Evolutionary conservation across 2,329 filamentous ascomycete genomes (phyloP), one percentile per base, ranked within the genome.

Genomic region (Diaporthe sp.): DNA sequence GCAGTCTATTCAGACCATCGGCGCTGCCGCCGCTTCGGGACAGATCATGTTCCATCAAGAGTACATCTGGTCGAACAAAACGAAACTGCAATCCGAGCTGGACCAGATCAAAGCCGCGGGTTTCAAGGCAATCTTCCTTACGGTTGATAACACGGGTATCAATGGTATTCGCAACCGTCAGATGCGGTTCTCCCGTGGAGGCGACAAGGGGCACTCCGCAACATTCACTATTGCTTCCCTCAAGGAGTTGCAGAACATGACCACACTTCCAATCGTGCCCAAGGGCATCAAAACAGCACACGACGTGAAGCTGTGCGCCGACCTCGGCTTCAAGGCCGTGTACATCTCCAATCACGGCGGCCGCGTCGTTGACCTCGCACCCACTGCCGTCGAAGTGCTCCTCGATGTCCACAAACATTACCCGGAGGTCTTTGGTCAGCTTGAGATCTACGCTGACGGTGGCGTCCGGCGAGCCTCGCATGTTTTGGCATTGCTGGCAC

Each of bases 321-420:
- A 84, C 35, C 78, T 60, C 83, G 19, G 86, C 84, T 6, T 82
- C 85, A 45, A 86, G 40, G 87, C 86, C 1, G 84, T 89, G 35
- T 76, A 88, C 25, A 79, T 89, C 7, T 86, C 83, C 28, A 89
- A 89, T 76, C 88, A 90, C 72, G 88, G 88, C 2, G 88, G 88
- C 0, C 81, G 88, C 13, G 87, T 89, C 77, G 78, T 89, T 71
- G 87, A 89, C 76, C 84, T 82, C 6, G 85, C 85, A 10, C 82
- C 85, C 30, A 83, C 85, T 12, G 82, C 84, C 2, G 80, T 89
- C 55, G 81, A 86, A 52, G 84, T 83, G 2, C 80, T 88, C 22
- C 80, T 88, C 1, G 86, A 88, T 77, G 85, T 88, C 68, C 85
- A 86, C 30, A 78, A 54, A 45, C 35, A 68, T 60, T 84, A 81